Evolutionary conservation across 176 grass and related monocot species (phyloP).

Genomic region (Avena sativa): DNA sequence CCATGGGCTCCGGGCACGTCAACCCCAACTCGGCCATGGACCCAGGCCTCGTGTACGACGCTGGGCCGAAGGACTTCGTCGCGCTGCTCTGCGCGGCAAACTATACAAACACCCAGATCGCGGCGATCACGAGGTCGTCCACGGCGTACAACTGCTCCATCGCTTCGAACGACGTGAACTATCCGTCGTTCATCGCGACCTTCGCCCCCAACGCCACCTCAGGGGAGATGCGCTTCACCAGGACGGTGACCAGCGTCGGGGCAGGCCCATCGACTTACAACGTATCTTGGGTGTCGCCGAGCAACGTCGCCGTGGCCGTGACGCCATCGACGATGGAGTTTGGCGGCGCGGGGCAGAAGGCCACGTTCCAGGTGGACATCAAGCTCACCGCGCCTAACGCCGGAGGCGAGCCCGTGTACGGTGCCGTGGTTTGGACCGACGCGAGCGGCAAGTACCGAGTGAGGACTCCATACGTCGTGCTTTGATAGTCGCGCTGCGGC

Average conservation of each 20-base stretch:
- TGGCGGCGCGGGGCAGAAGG: too few species aligned
- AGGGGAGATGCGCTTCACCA: slow-evolving; percentile 38
- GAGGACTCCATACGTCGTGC: too few species aligned
- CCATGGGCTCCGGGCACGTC: slow-evolving; percentile 72
- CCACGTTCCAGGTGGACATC: too few species aligned
- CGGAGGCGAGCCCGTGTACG: too few species aligned
- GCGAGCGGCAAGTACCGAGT: too few species aligned
- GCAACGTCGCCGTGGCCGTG: too few species aligned
- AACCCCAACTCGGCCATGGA: slow-evolving; percentile 69
- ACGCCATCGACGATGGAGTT: too few species aligned
- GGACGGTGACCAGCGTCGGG: slow-evolving; percentile 49
- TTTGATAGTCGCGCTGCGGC: too few species aligned
- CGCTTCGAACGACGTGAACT: slow-evolving; percentile 60
- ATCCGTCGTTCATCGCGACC: slow-evolving; percentile 50
- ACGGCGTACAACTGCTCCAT: slow-evolving; percentile 45
- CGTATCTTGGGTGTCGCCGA: too few species aligned
- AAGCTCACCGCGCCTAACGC: too few species aligned
- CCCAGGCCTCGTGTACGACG: slow-evolving; percentile 77
- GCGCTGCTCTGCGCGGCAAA: slow-evolving; percentile 67
- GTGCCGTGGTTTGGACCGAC: too few species aligned
- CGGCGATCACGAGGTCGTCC: slow-evolving; percentile 54
- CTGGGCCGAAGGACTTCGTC: slow-evolving; percentile 58
- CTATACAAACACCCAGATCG: slow-evolving; percentile 69
- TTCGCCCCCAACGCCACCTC: slow-evolving; percentile 19
- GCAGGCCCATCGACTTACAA: too few species aligned